phyloP scores from a whole-genome alignment of 805 yeast species.

The Wickerhamomyces rabaulensis region DNA sequence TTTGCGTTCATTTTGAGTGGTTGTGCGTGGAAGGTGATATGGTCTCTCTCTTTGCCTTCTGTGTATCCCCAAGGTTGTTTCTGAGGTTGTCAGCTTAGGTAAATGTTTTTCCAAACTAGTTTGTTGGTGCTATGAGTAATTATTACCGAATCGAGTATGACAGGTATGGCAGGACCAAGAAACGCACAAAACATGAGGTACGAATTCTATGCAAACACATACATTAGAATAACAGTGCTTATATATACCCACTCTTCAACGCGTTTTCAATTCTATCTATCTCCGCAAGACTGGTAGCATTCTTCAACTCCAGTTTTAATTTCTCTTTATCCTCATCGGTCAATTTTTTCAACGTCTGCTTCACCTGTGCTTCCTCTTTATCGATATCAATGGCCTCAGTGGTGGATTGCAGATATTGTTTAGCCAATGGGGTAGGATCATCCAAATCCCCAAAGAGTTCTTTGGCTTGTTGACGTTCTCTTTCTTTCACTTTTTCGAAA shows the following conservation, averaged over 20 bases:
- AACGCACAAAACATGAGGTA: too few species aligned
- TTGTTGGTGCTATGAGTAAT: neutral
- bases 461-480: conserved; percentile 44
- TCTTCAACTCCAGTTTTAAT: conserved; percentile 48
- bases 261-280: conserved; percentile 64
- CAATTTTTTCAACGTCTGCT: conserved; percentile 38
- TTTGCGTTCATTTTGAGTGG: neutral
- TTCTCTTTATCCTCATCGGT: conserved; percentile 47
- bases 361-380: conserved; percentile 30
- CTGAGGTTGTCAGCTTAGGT: too few species aligned
- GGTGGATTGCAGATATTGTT: conserved; percentile 4
- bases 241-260: conserved; percentile 34
- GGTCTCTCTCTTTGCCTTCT: too few species aligned
- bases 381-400: conserved; percentile 10
- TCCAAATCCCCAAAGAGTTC: conserved; percentile 35
- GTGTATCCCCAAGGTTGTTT: too few species aligned
- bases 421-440: conserved; percentile 26
- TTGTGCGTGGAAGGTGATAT: too few species aligned
- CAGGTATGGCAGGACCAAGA: too few species aligned
- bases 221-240: too few species aligned
- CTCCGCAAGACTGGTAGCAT: conserved; percentile 69
- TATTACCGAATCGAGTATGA: neutral
- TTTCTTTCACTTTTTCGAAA: conserved; percentile 51
- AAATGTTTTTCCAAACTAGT: too few species aligned
- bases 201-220: too few species aligned